Evolutionary conservation across 345 rosid genomes (phyloP).

Genomic region (Mercurialis annua): DNA sequence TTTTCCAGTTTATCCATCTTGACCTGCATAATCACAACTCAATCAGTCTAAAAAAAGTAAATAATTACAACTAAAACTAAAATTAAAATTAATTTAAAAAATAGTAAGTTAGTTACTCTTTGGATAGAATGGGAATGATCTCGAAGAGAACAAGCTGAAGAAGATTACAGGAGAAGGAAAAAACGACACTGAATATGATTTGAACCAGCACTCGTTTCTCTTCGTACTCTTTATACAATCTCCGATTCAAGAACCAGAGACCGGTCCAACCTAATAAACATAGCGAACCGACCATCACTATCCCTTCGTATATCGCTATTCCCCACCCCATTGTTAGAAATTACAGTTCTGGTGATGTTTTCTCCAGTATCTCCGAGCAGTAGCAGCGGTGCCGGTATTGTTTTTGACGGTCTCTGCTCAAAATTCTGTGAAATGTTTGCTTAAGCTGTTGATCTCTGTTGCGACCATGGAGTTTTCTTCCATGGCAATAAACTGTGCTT

Average conservation of each 20-base stretch:
- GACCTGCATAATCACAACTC: slow-evolving; percentile 44
- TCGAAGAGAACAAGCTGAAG: slow-evolving; percentile 95
- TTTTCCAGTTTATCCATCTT: slow-evolving; percentile 94
- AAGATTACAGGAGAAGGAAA: slow-evolving; percentile 91
- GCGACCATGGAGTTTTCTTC: neutral
- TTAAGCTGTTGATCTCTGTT: neutral
- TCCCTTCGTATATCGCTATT: slow-evolving; percentile 61
- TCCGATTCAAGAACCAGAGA: slow-evolving; percentile 78
- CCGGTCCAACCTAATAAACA: slow-evolving; percentile 79
- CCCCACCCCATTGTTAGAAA: slow-evolving; percentile 84
- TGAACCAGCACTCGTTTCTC: slow-evolving; percentile 89
- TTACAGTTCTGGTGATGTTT: no score
- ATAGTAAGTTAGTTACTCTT: slow-evolving; percentile 42
- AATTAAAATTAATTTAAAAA: neutral
- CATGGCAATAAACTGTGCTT: neutral
- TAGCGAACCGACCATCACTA: slow-evolving; percentile 59
- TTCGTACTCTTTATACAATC: slow-evolving; percentile 93
- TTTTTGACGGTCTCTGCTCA: neutral
- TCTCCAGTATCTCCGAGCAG: neutral
- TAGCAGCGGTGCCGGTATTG: neutral
- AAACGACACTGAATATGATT: slow-evolving; percentile 89
- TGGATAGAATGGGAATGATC: slow-evolving; percentile 90
- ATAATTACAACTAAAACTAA: neutral
- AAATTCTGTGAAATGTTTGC: neutral
- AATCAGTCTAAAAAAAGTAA: neutral